These are phyloP conservation scores for Angomonas desouzai DNA, from an alignment of 208 protist species.

Conservation along the genomic window DNA sequence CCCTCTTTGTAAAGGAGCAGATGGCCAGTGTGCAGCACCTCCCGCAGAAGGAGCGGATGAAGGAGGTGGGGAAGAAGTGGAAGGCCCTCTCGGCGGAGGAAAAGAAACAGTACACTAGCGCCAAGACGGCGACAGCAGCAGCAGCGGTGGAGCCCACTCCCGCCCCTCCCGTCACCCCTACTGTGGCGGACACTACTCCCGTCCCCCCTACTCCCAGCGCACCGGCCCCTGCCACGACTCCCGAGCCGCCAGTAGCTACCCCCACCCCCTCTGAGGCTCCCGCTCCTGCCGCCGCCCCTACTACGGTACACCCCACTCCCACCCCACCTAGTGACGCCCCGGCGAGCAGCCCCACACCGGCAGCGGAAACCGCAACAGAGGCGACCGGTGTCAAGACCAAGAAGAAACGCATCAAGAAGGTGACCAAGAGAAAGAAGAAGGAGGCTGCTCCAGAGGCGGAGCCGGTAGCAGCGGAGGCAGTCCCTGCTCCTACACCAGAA, in stretches of 20 bases:
- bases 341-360: neutral
- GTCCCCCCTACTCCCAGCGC: too few species aligned
- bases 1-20: slow-evolving; percentile 65
- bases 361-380: neutral
- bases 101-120: slow-evolving; percentile 10
- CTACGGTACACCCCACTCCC: neutral
- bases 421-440: neutral
- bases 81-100: slow-evolving; percentile 31
- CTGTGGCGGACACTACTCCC: neutral
- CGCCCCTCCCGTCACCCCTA: neutral
- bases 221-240: too few species aligned
- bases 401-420: neutral
- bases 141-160: neutral
- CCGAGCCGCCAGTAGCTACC: neutral
- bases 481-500: neutral
- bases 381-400: neutral
- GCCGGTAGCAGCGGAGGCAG: neutral
- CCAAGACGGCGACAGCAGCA: neutral
- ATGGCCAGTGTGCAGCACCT: slow-evolving; percentile 50
- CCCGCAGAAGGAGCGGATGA: slow-evolving; percentile 48
- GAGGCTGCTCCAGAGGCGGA: neutral
- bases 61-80: slow-evolving; percentile 50
- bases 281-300: neutral
- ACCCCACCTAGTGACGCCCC: neutral
- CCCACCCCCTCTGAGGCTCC: neutral